Base-by-base conservation (phyloP, 179 eudicot species). In the Gypsophila paniculata region DNA sequence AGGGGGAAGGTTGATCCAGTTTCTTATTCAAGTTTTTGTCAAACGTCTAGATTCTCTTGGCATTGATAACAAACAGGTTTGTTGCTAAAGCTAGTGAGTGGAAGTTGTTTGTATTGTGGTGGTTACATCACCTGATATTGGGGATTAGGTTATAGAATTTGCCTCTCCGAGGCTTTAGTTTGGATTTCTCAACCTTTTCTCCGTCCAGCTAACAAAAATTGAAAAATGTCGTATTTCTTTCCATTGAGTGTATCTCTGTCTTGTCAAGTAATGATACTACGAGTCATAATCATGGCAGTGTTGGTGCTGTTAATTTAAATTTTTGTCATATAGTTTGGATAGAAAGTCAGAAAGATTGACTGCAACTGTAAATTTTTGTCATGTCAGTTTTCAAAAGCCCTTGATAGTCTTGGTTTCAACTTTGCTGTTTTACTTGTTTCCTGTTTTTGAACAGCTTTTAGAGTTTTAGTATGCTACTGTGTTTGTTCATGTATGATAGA, bases 1-100 rank as follows among this genome's bases (percentile, higher is more conserved):
- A 80, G 94, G 96, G 73, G 84, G 88, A 72, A 77, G 80, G 46
- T 76, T 83, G 51, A 82, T 92, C 73, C 89, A 87, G 71, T 82
- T 88, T 78, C 98, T 92, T 64, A 83, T 90, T 68, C 92, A 87
- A 80, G 77, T 89, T 72, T 92, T 92, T 72, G 80, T 82, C 54
- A 92, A 90, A 72, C 92, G 89, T 54, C 82, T 92, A 84, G 92
- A 88, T 84, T 82, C 87, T 42, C 80, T 88, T 8, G 90, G 90
- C 39, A 85, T 85, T 65, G 89, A 87, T 36, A 88, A 89, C 79
- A 86, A 87, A 70, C 94, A 87, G 96, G 98, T 92, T 68, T 44
- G 79, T 64, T 61, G 48, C 72, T 38, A 60, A 23, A 15, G 19
- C 22, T 23, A 49, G 29, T 19, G 44, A 19, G 59, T 61, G 21